Conservation (phyloP, 1,284 basidiomycete species). For the Coniferiporia sulphurascens region DNA sequence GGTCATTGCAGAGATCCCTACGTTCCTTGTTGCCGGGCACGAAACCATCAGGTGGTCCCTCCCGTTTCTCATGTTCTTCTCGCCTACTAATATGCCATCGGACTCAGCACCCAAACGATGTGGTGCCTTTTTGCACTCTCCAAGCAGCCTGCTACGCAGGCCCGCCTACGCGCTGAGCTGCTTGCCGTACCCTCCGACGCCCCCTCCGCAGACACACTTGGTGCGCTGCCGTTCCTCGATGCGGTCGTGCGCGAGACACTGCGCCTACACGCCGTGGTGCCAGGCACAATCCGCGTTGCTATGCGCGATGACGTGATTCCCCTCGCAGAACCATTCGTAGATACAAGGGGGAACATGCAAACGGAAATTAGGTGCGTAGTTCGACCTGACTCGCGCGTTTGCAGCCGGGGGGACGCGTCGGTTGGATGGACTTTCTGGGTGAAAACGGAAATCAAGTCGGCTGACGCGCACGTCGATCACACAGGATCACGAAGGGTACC, state of each 20-base stretch:
- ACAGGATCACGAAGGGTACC: slow-evolving; percentile 27
- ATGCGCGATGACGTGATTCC: slow-evolving; percentile 25
- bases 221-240: slow-evolving; percentile 30
- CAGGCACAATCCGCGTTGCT: slow-evolving; percentile 21
- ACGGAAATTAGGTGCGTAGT: slow-evolving; percentile 20
- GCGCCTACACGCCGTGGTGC: slow-evolving; percentile 23
- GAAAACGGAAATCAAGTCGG: no score
- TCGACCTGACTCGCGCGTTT: not conserved
- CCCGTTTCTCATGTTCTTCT: no score
- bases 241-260: slow-evolving; percentile 29
- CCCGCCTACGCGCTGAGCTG: slow-evolving; percentile 66
- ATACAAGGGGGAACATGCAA: slow-evolving; percentile 19
- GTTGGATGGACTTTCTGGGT: slow-evolving; percentile 15
- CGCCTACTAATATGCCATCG: no score
- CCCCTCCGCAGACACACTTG: slow-evolving; percentile 28
- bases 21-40: slow-evolving; percentile 66
- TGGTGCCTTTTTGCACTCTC: slow-evolving; percentile 67
- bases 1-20: slow-evolving; percentile 43
- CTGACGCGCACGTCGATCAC: not conserved
- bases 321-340: slow-evolving; percentile 21
- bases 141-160: slow-evolving; percentile 50
- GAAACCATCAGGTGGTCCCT: slow-evolving; percentile 59
- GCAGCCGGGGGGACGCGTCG: not conserved
- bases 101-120: slow-evolving; percentile 31
- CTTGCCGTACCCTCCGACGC: slow-evolving; percentile 30